Evolutionary conservation across 805 yeast species (phyloP), one percentile per base, ranked within the genome.

Genomic region (Wickerhamomyces sydowiorum): DNA sequence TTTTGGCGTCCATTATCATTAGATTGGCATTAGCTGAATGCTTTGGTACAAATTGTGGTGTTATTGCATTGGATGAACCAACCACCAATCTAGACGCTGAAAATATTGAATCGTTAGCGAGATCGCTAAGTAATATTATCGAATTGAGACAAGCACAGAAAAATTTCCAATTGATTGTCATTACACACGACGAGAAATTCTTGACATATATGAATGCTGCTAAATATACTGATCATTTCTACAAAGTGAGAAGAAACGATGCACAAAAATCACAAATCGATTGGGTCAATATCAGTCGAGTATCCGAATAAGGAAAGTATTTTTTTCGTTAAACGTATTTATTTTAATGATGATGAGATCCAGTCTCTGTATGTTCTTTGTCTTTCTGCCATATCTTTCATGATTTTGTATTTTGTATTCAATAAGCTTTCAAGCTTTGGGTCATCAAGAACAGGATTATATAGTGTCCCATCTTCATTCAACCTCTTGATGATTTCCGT

Each of bases 41-140:
- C 55, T 91, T 93, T 67, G 98, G 99, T 7, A 73, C 81, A 2
- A 87, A 86, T 57, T 91, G 96, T 67, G 99, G 99, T 38, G 85
- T 93, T 63, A 87, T 93, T 52, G 96, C 98, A 0, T 70, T 93
- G 31, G 99, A 93, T 64, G 99, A 93, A 64, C 99, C 99, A 8
- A 93, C 99, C 0, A 93, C 99, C 0, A 93, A 93, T 55, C 69
- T 93, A 43, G 99, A 93, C 62, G 78, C 76, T 38, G 96, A 86
- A 45, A 93, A 93, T 56, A 80, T 90, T 40, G 95, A 84, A 52
- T 79, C 96, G 30, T 72, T 93, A 45, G 99, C 98, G 0, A 76
- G 72, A 49, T 82, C 96, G 1, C 68, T 93, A 50, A 76, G 80
- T 45, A 73, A 72, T 38, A 86, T 93, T 40, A 87, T 93, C 44